Percentiles rank a stretch among this genome's conserved stretches.
phyloP scores from a whole-genome alignment of 805 yeast species.

The Millerago galiae region DNA sequence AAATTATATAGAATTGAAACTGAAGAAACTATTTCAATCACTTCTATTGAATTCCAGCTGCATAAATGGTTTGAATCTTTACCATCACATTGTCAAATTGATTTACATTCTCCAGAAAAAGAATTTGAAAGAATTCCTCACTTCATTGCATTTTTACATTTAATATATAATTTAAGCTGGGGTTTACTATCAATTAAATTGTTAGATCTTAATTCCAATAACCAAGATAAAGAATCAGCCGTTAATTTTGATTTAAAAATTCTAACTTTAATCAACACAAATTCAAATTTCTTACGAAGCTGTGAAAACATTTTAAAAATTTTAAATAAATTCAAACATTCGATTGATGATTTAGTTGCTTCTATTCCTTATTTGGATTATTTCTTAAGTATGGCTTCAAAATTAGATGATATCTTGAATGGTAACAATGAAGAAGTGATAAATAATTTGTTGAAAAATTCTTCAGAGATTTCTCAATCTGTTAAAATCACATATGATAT shows the following conservation, averaged over 20 bases:
- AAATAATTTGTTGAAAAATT: neutral
- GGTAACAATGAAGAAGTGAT: neutral
- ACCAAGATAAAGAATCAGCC: neutral
- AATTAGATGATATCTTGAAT: neutral
- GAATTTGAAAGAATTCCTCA: neutral
- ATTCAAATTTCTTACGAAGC: neutral
- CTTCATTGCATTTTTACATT: neutral
- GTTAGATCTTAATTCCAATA: neutral
- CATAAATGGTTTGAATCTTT: neutral
- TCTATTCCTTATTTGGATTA: neutral
- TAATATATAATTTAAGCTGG: neutral
- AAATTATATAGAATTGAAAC: neutral
- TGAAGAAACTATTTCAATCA: neutral
- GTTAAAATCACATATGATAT: neutral
- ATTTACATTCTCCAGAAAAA: neutral
- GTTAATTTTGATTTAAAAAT: neutral
- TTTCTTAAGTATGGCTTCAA: neutral
- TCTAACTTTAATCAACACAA: neutral
- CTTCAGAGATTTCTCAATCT: neutral
- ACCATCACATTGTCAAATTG: neutral
- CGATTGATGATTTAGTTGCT: neutral
- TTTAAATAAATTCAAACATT: neutral
- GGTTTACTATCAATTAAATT: neutral
- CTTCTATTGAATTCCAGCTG: neutral
- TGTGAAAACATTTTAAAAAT: neutral